Percentiles rank a stretch among this genome's conserved stretches.
Conservation (phyloP, 805 yeast genomes). For the Clavispora fructus region DNA sequence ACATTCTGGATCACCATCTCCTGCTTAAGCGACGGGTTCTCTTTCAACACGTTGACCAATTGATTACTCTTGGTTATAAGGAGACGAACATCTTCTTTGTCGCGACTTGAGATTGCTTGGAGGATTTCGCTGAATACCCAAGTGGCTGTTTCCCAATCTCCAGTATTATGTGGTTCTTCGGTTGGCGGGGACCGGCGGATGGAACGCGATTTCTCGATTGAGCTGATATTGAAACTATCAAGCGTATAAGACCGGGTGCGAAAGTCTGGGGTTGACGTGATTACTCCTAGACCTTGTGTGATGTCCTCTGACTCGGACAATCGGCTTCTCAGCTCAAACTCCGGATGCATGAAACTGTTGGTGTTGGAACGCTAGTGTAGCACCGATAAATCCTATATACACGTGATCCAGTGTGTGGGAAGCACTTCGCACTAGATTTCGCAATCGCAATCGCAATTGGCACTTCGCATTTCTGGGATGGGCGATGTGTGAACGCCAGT, state of each 20-base stretch:
- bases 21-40: slow-evolving; percentile 54
- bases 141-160: slow-evolving; percentile 28
- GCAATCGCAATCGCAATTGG: too few relatives aligned
- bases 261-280: background rate
- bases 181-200: slow-evolving; percentile 3
- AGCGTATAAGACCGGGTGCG: slow-evolving; percentile 13
- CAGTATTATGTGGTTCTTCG: background rate
- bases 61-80: slow-evolving; percentile 62
- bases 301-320: background rate
- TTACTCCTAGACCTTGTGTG: background rate
- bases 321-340: background rate
- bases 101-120: slow-evolving; percentile 45
- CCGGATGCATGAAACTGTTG: background rate
- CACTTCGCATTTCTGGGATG: too few relatives aligned
- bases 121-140: slow-evolving; percentile 62
- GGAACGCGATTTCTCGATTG: slow-evolving; percentile 9
- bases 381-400: background rate
- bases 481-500: too few relatives aligned
- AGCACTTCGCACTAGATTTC: too few relatives aligned
- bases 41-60: slow-evolving; percentile 49
- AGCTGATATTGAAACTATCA: slow-evolving; percentile 15
- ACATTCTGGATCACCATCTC: slow-evolving; percentile 61
- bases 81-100: slow-evolving; percentile 40
- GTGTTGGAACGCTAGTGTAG: background rate
- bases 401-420: background rate